Evolutionary conservation across 805 yeast species (phyloP), one percentile per base, ranked within the genome.

Genomic region (Scheffersomyces ergatensis): DNA sequence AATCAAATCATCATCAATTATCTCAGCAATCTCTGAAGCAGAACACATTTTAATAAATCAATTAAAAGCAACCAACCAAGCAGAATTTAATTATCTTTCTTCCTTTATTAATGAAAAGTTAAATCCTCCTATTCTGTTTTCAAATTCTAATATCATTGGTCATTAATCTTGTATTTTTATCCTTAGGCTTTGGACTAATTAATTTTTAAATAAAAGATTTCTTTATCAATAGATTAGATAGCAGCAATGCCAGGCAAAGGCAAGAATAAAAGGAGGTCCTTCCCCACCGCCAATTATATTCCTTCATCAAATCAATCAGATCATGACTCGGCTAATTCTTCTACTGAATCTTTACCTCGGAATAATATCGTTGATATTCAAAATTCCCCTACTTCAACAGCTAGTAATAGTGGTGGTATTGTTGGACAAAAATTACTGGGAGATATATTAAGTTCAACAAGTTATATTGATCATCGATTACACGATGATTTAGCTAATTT

Each of bases 401-500:
- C 29, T 7, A 13, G 14, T 26, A 26, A 6, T 11, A 26, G 5
- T 9, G 29, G 29, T 11, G 24, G 9, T 9, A n/a, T n/a, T n/a
- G 25, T 23, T 23, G 18, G 7, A 5, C 17, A n/a, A n/a, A 29
- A 14, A 29, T 4, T 18, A 14, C 5, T 18, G n/a, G 8, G 5
- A 5, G 18, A 5, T 5, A 13, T 5, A 5, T 8, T 5, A 8
- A 15, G 13, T 29, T 29, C 32, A 8, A 15, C 9, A 14, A 29
- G 18, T 29, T 63, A 41, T 38, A 55, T 60, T 21, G 72, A 65
- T 42, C 67, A 64, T 44, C 45, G 70, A 26, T 45, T 46, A 33
- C 48, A 54, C 21, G 49, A 55, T 33, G 60, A 61, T 39, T 45
- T 60, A 26, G 58, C 61, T n/a, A 55, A 59, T 38, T 34, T 55